Conservation (phyloP, 2,329 filamentous ascomycete genomes). For the Gaeumannomyces sp. region DNA sequence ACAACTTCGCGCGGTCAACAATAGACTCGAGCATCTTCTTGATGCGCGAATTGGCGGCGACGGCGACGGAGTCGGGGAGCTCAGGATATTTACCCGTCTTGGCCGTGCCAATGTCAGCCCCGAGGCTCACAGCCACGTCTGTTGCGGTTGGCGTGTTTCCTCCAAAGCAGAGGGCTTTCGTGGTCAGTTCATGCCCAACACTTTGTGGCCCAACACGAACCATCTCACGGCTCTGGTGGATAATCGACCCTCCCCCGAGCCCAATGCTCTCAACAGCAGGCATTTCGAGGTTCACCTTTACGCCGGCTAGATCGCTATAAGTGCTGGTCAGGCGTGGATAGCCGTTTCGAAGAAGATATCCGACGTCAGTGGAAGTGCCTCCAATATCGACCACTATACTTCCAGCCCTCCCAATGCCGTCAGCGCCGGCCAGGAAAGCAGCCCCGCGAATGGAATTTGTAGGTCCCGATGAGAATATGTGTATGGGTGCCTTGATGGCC, state of each 20-base stretch:
- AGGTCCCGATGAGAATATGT: constrained; percentile 56
- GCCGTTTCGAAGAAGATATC: constrained; percentile 52
- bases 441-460: constrained; percentile 60
- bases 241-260: constrained; percentile 51
- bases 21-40: constrained; percentile 47
- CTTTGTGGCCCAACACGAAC: constrained; percentile 22
- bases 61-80: constrained; percentile 30
- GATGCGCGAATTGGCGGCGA: constrained; percentile 31
- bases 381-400: constrained; percentile 61
- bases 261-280: constrained; percentile 56
- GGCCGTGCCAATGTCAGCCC: neutral
- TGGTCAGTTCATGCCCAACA: constrained; percentile 46
- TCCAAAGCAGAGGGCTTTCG: constrained; percentile 18
- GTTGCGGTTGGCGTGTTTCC: constrained; percentile 19
- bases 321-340: constrained; percentile 58
- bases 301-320: constrained; percentile 55
- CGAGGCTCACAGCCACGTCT: constrained; percentile 10
- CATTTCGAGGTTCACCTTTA: constrained; percentile 54
- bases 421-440: constrained; percentile 45
- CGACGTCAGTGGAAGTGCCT: constrained; percentile 60
- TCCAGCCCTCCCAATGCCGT: constrained; percentile 26
- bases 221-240: constrained; percentile 27
- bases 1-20: constrained; percentile 58
- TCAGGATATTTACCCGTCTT: constrained; percentile 16
- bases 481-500: constrained; percentile 50